Evolutionary conservation across 2,329 filamentous ascomycete species (phyloP), one percentile per base, ranked within the genome.

Genomic region (Epichloe typhina): DNA sequence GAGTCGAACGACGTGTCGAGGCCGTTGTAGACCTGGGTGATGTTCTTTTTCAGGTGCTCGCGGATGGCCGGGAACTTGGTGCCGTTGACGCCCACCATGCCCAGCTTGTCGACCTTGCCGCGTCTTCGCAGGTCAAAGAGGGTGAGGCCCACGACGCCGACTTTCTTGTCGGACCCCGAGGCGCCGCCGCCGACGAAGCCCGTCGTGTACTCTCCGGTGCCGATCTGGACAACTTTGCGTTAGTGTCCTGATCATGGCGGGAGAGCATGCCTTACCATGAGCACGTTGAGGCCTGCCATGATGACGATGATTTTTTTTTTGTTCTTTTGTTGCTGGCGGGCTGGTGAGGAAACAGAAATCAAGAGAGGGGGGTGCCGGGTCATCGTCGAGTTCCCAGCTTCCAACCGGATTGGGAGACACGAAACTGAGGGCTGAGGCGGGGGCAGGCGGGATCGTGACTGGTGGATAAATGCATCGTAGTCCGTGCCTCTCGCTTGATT

Each of bases 161-260:
- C 86, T 69, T 96, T 96, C 74, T 96, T 96, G 75, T 96, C 91
- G 47, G 88, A 95, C 11, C 79, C 83, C 4, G 88, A 95, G 48
- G 83, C 84, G 53, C 84, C 85, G 54, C 82, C 83, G 52, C 87
- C 88, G 52, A 95, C 89, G 60, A 93, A 96, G 52, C 90, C 90
- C 42, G 91, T 96, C 61, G 91, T 96, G 76, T 96, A 96, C 76
- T 96, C 90, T 62, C 90, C 91, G 11, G 90, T 95, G 57, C 90
- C 90, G 53, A 95, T 80, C 85, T 83, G 54, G 17, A 11, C 21
- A 31, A 8, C 26, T 31, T 31, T 8, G 23, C 23, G 23, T 26
- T 31, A 41, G 9, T n/a, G 2, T 48, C 5, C 8, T 62, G 71
- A 62, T 61, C 15, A n/a, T 8, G 15, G 5, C 23, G 7, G 37